Evolutionary conservation across 179 eudicot genomes (phyloP), one percentile per base, ranked within the genome.

Genomic region (Patellifolia procumbens): DNA sequence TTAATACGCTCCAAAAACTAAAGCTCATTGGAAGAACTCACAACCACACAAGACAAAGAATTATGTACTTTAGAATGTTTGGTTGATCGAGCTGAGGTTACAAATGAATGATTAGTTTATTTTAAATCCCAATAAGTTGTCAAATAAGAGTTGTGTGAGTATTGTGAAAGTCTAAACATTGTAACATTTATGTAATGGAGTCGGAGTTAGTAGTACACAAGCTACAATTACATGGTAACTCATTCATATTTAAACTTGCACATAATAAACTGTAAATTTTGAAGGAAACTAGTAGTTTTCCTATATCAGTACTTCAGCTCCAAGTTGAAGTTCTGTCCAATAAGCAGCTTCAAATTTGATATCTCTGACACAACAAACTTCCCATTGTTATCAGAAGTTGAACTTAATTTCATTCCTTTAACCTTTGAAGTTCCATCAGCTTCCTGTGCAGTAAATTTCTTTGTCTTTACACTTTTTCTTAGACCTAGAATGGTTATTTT

Each of bases 401-500:
- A 64, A 13, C 19, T 22, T 11, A 66, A 5, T 37, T 0, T 32
- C 26, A 35, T 6, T 64, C 1, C 26, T 4, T 37, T 11, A 16
- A 46, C 48, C 28, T 64, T 66, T 7, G 42, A 8, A 66, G 29
- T 20, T 62, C 67, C 4, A 31, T 19, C 67, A 62, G 0, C 29
- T 3, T 5, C 51, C n/a, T n/a, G n/a, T n/a, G n/a, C n/a, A n/a
- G n/a, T n/a, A n/a, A n/a, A n/a, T 2, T 37, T 11, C 68, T 17
- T 64, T 20, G 35, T 35, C 0, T 64, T 20, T 26, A 64, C 46
- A 7, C 10, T 62, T 64, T 37, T 35, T 64, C 46, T 64, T 64
- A 64, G 68, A 19, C 68, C 45, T 28, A 78, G 35, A 53, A 78
- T 65, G 29, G 80, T 78, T 13, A 78, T 37, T 52, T 71, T 71